Evolutionary conservation across 768 basidiomycete genomes (phyloP).

Genomic region (Mycena haematopus): DNA sequence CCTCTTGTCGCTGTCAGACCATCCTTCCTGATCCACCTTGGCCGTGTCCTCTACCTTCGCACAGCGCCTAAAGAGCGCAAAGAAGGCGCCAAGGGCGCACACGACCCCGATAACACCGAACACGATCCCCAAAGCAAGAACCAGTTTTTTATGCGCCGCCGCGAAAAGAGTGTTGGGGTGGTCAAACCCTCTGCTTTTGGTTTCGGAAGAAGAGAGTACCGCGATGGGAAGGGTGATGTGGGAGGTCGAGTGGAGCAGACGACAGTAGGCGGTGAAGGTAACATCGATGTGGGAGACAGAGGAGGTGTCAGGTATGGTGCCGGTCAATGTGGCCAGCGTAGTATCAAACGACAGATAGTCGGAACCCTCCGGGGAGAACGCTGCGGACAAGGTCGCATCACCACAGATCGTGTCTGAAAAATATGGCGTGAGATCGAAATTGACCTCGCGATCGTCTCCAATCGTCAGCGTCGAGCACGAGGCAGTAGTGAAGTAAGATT

Average conservation of each 20-base stretch:
- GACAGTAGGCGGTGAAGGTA: conserved; percentile 74
- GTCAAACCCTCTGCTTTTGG: conserved; percentile 43
- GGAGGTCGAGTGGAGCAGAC: conserved; percentile 71
- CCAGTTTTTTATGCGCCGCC: conserved; percentile 53
- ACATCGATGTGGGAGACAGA: conserved; percentile 47
- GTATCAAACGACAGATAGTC: conserved; percentile 63
- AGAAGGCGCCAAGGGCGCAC: conserved; percentile 55
- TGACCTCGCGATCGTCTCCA: conserved; percentile 55
- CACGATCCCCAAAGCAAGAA: conserved; percentile 64
- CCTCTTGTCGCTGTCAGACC: conserved; percentile 68
- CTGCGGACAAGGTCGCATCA: conserved; percentile 58
- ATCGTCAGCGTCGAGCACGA: conserved; percentile 63
- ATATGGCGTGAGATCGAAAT: conserved; percentile 60
- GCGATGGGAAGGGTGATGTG: conserved; percentile 64
- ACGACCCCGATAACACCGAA: conserved; percentile 70
- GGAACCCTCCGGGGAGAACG: conserved; percentile 55
- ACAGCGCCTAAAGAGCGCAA: conserved; percentile 63
- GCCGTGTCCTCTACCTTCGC: conserved; percentile 67
- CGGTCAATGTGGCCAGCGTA: conserved; percentile 52
- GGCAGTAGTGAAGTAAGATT: conserved; percentile 73
- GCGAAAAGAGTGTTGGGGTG: conserved; percentile 46
- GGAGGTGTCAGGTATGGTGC: conserved; percentile 57
- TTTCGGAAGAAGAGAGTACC: conserved; percentile 46
- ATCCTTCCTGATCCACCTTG: conserved; percentile 64
- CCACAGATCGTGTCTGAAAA: conserved; percentile 56